Evolutionary conservation across 2,329 filamentous ascomycete species (phyloP), one percentile per base, ranked within the genome.

Genomic region (Colletotrichum costaricense): DNA sequence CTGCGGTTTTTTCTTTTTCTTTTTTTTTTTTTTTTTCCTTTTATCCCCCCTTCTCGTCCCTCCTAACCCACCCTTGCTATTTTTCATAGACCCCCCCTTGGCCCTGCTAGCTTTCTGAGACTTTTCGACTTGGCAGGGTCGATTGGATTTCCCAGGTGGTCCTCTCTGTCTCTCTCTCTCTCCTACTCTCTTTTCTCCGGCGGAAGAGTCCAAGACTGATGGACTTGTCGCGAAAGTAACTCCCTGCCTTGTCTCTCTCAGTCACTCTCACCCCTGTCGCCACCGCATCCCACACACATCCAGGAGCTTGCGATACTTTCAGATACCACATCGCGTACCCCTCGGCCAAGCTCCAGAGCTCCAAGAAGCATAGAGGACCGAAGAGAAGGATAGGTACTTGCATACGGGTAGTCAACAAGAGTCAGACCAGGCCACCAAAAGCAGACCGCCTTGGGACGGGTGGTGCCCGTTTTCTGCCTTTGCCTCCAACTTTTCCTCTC

Each of bases 81-180:
- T 38, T 38, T 9, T 19, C 42, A 55, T 46, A 49, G 38, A 42
- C 38, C 14, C 42, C 46, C 63, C 60, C 63, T 33, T 33, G 56
- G 68, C 57, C 71, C 55, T 73, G 66, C 59, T 67, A 49, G 67
- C 67, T 72, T 59, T 63, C 68, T 74, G 72, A 74, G 72, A 74
- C 72, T 74, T 66, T 60, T 56, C 5, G 30, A 73, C 57, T 71
- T 57, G 67, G 67, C 67, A 71, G 71, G 67, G 67, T 72, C 67
- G 63, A 67, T 63, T 63, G 57, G 56, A 72, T 42, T 19, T 57
- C 46, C 56, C 24, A 68, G 69, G 28, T 49, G 42, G 42, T 49
- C 19, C 42, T 46, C 35, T 30, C 55, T 26, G 22, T 19, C 6
- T 42, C 35, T 42, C 33, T 26, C 33, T 42, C 58, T 42, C 58